A percentile compares a stretch with the other conserved stretches of the same genome.
Evolutionary conservation across 1,139 yeast genomes (phyloP).

Genomic region (Protomyces inouyei): DNA sequence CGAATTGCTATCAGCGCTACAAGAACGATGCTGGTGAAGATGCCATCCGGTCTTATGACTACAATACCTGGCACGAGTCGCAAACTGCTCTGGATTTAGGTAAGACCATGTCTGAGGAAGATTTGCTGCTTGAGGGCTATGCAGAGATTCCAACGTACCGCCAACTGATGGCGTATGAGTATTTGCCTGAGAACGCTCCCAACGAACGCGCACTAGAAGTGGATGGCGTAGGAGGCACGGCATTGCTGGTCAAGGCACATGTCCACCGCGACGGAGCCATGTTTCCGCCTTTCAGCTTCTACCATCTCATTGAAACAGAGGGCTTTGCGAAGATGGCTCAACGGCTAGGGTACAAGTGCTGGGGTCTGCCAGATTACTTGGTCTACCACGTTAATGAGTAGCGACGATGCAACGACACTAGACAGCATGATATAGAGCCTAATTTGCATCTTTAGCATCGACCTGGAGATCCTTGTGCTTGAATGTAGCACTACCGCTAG

Average conservation of each 20-base stretch:
- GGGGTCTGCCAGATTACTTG: conserved; percentile 88
- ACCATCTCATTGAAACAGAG: conserved; percentile 93
- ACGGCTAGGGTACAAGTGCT: conserved; percentile 82
- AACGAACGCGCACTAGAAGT: conserved; percentile 46
- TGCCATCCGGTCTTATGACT: conserved; percentile 84
- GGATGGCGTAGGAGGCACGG: conserved; percentile 97
- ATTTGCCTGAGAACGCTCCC: conserved; percentile 41
- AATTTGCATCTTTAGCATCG: background rate
- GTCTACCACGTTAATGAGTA: conserved; percentile 61
- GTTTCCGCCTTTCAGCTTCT: conserved; percentile 98
- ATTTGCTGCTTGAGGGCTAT: conserved; percentile 86
- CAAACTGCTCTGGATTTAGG: conserved; percentile 79
- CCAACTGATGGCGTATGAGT: conserved; percentile 89
- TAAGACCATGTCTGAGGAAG: conserved; percentile 67
- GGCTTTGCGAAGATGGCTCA: conserved; percentile 98
- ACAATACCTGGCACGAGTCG: conserved; percentile 93
- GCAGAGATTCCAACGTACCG: conserved; percentile 88
- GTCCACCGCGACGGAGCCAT: conserved; percentile 98
- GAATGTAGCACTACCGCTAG: background rate
- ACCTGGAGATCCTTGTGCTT: background rate
- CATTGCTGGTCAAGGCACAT: conserved; percentile 89
- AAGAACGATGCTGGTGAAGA: conserved; percentile 49
- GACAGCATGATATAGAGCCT: background rate
- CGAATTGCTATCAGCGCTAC: conserved; percentile 86
- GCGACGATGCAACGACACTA: background rate